Evolutionary conservation across 2,329 filamentous ascomycete genomes (phyloP).

Genomic region (Neonectria hederae): DNA sequence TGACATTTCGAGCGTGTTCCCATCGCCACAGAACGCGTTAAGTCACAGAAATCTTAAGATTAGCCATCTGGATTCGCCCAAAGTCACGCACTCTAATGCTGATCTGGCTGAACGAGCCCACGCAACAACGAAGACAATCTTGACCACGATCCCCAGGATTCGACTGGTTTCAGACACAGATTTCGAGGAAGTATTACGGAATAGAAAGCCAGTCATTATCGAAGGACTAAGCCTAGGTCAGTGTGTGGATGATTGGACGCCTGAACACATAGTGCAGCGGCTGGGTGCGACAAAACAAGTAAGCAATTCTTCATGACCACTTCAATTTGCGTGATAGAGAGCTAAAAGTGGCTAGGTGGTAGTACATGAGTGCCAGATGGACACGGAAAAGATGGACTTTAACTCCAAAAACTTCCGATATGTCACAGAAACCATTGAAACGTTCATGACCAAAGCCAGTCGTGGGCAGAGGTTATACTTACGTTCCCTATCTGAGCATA

Average conservation of each 20-base stretch:
- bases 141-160: constrained; percentile 59
- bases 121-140: constrained; percentile 23
- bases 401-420: constrained; percentile 85
- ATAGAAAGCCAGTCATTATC: constrained; percentile 68
- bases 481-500: constrained; percentile 76
- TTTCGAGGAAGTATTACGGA: constrained; percentile 68
- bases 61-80: constrained; percentile 43
- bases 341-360: constrained; percentile 62
- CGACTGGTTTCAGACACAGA: constrained; percentile 61
- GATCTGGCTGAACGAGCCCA: constrained; percentile 3
- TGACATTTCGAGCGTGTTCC: constrained; percentile 19
- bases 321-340: neutral
- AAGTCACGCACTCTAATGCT: constrained; percentile 30
- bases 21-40: neutral
- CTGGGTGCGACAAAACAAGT: constrained; percentile 71
- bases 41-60: constrained; percentile 14
- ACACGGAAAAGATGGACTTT: constrained; percentile 77
- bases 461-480: constrained; percentile 75
- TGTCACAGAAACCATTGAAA: constrained; percentile 70
- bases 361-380: constrained; percentile 71
- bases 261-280: constrained; percentile 70
- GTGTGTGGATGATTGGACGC: constrained; percentile 74
- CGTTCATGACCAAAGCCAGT: constrained; percentile 70
- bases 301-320: constrained; percentile 31
- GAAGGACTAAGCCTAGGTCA: constrained; percentile 71